Evolutionary conservation across 2,329 filamentous ascomycete species (phyloP).

Genomic region (Pseudocercospora pini-densiflorae): DNA sequence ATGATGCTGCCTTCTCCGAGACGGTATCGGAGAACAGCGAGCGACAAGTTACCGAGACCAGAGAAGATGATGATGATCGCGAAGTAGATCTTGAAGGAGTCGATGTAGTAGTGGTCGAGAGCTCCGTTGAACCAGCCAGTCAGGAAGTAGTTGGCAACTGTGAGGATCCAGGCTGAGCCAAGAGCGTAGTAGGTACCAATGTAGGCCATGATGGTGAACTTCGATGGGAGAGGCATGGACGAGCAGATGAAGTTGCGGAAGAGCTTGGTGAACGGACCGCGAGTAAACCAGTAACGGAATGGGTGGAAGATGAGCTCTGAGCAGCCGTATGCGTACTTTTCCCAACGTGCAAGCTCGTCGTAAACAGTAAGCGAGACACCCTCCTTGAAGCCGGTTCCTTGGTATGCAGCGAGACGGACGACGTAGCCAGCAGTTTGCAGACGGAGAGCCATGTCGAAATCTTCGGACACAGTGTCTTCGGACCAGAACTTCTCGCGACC

Average conservation of each 20-base stretch:
- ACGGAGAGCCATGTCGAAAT: slow-evolving; percentile 81
- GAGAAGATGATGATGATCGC: slow-evolving; percentile 80
- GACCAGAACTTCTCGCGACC: slow-evolving; percentile 79
- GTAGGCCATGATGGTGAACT: slow-evolving; percentile 76
- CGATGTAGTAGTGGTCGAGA: slow-evolving; percentile 79
- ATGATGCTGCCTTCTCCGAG: slow-evolving; percentile 66
- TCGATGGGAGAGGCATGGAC: slow-evolving; percentile 74
- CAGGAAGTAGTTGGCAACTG: slow-evolving; percentile 73
- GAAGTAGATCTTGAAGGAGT: slow-evolving; percentile 80
- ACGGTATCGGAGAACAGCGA: slow-evolving; percentile 75
- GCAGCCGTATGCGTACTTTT: slow-evolving; percentile 85
- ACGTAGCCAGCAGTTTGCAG: slow-evolving; percentile 74
- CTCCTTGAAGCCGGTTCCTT: slow-evolving; percentile 78
- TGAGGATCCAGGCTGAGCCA: slow-evolving; percentile 75
- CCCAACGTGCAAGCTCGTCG: slow-evolving; percentile 82
- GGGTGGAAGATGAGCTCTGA: slow-evolving; percentile 83
- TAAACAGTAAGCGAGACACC: slow-evolving; percentile 84
- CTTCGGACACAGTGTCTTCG: slow-evolving; percentile 77
- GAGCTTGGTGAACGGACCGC: slow-evolving; percentile 77
- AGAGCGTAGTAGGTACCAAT: slow-evolving; percentile 83
- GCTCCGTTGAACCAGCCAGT: slow-evolving; percentile 78
- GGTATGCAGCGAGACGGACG: slow-evolving; percentile 73
- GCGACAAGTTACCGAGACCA: slow-evolving; percentile 71
- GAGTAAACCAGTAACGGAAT: slow-evolving; percentile 71
- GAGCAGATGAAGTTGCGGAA: slow-evolving; percentile 76